Evolutionary conservation across 2,329 filamentous ascomycete species (phyloP).

Genomic region (Herpotrichia juniperi): DNA sequence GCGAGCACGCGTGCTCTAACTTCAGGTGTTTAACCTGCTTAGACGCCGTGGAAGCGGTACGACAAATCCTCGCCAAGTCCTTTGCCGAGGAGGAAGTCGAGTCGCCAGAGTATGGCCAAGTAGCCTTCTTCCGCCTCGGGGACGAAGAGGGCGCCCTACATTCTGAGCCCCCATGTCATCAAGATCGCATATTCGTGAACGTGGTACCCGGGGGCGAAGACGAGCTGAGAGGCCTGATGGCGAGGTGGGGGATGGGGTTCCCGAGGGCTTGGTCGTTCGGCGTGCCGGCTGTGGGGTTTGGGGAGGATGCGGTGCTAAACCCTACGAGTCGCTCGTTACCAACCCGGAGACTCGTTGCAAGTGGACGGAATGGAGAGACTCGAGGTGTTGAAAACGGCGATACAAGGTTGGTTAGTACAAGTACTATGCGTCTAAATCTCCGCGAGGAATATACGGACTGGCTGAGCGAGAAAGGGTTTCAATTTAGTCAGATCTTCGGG

Average conservation of each 20-base stretch:
- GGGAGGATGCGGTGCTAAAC: slow-evolving; percentile 7
- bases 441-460: slow-evolving; percentile 29
- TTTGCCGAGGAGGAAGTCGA: slow-evolving; percentile 19
- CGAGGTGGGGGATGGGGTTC: slow-evolving; percentile 38
- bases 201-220: slow-evolving; percentile 41
- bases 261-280: slow-evolving; percentile 33
- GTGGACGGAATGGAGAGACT: no score
- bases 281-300: slow-evolving; percentile 20
- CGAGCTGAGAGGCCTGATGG: slow-evolving; percentile 37
- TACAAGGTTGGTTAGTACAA: not conserved
- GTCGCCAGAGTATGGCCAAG: slow-evolving; percentile 33
- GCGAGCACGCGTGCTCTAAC: slow-evolving; percentile 49
- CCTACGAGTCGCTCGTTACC: no score
- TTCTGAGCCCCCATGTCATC: slow-evolving; percentile 40
- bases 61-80: slow-evolving; percentile 38
- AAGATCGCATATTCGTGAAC: slow-evolving; percentile 45
- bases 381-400: no score
- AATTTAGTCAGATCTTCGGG: slow-evolving; percentile 12
- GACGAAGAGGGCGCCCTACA: slow-evolving; percentile 51
- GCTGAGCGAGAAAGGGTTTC: slow-evolving; percentile 38
- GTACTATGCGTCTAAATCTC: slow-evolving; percentile 14
- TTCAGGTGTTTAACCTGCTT: slow-evolving; percentile 54
- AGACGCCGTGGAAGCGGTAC: slow-evolving; percentile 49
- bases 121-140: slow-evolving; percentile 53
- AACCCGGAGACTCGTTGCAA: no score